phyloP scores from a whole-genome alignment of 2,329 filamentous ascomycete genomes.

The Verticillium nonalfalfae region DNA sequence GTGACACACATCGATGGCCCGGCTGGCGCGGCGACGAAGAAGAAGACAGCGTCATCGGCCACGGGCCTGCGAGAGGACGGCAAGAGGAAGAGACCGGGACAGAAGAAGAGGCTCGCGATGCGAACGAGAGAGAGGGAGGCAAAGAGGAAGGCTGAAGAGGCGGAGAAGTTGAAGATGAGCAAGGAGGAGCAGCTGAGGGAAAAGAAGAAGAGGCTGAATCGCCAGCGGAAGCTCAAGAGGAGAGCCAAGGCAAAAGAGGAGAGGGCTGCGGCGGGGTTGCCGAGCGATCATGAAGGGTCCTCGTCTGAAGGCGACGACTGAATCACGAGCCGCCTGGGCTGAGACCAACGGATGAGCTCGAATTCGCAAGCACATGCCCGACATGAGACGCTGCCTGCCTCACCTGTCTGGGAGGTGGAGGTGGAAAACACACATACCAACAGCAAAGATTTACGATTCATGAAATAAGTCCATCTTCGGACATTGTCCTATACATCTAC shows the following conservation, averaged over 20 bases:
- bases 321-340: not conserved
- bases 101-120: conserved; percentile 50
- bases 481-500: too few species aligned
- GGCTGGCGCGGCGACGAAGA: conserved; percentile 11
- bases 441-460: not conserved
- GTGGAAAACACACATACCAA: too few species aligned
- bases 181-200: conserved; percentile 53
- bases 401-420: too few species aligned
- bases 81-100: conserved; percentile 43
- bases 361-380: not conserved
- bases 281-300: not conserved
- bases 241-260: conserved; percentile 50
- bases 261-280: conserved; percentile 23
- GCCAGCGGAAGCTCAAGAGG: conserved; percentile 52
- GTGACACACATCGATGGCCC: conserved; percentile 37
- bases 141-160: conserved; percentile 31
- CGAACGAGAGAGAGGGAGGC: conserved; percentile 36
- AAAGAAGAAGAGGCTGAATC: conserved; percentile 57
- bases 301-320: not conserved
- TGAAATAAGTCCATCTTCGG: not conserved
- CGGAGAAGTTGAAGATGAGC: conserved; percentile 29
- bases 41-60: not conserved
- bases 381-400: too few species aligned
- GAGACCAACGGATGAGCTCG: not conserved
- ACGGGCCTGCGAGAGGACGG: conserved; percentile 13